These are phyloP conservation scores for Gryganskiella cystojenkinii DNA, from an alignment of 192 early-diverging fungal genomes.

Conservation along the genomic window DNA sequence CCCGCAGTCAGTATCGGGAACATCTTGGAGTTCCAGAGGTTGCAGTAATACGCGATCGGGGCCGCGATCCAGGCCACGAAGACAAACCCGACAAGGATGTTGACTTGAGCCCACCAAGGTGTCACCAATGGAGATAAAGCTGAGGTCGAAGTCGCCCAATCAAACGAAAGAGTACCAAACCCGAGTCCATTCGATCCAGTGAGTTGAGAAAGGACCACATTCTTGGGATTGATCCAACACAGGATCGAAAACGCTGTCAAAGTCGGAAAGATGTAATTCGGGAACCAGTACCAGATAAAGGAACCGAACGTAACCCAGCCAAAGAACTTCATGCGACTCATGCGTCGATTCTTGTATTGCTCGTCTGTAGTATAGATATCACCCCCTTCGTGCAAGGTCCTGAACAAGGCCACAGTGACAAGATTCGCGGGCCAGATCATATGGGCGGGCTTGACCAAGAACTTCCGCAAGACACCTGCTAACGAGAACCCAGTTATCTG, in stretches of 20 bases:
- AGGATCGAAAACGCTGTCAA: constrained; percentile 55
- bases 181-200: constrained; percentile 54
- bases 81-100: constrained; percentile 55
- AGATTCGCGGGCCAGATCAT: constrained; percentile 74
- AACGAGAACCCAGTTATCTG: constrained; percentile 67
- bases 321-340: constrained; percentile 46
- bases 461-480: constrained; percentile 65
- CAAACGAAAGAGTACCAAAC: constrained; percentile 46
- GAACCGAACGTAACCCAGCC: constrained; percentile 35
- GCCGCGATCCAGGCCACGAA: constrained; percentile 49
- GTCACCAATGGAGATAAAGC: constrained; percentile 48
- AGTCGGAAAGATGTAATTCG: constrained; percentile 58
- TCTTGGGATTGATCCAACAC: constrained; percentile 56
- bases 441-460: constrained; percentile 63
- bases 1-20: constrained; percentile 49
- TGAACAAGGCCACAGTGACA: constrained; percentile 53
- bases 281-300: constrained; percentile 62
- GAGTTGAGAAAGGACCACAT: constrained; percentile 46
- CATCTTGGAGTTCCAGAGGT: constrained; percentile 48
- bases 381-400: constrained; percentile 52
- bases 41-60: constrained; percentile 46
- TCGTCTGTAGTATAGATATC: constrained; percentile 1
- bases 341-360: not conserved
- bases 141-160: constrained; percentile 53
- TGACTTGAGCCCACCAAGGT: constrained; percentile 50